phyloP scores from a whole-genome alignment of 805 yeast species.

The Yamadazyma kitorensis region DNA sequence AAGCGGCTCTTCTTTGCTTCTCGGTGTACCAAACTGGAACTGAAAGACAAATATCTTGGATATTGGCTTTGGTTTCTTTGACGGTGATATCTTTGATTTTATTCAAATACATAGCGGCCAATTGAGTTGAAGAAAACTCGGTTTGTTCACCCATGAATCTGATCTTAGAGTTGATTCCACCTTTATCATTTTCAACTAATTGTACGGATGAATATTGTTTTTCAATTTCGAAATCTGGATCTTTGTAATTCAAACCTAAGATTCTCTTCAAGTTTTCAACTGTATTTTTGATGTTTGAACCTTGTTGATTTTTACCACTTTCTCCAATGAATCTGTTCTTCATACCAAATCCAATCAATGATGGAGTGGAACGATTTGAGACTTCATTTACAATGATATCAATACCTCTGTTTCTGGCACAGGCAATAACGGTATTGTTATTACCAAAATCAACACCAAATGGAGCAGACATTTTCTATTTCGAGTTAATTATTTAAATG shows the following conservation, averaged over 20 bases:
- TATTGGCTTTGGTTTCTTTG: constrained; percentile 77
- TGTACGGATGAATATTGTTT: constrained; percentile 69
- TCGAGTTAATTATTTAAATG: too few species aligned
- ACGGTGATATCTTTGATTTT: constrained; percentile 79
- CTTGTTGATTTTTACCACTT: constrained; percentile 93
- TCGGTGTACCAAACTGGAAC: constrained; percentile 98
- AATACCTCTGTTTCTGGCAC: constrained; percentile 98
- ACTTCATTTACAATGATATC: constrained; percentile 98
- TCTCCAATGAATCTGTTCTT: constrained; percentile 94
- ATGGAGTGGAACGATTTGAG: constrained; percentile 94
- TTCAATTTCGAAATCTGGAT: constrained; percentile 78
- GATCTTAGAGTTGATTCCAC: constrained; percentile 81
- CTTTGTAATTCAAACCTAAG: constrained; percentile 69
- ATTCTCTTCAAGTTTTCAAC: constrained; percentile 93
- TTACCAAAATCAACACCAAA: constrained; percentile 98
- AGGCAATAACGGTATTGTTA: constrained; percentile 85
- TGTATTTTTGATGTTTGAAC: constrained; percentile 94
- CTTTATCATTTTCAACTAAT: constrained; percentile 66
- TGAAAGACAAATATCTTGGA: constrained; percentile 86
- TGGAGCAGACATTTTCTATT: constrained; percentile 87
- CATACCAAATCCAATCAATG: constrained; percentile 84
- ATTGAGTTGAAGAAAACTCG: constrained; percentile 83
- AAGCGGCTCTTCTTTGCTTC: constrained; percentile 91
- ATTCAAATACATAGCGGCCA: constrained; percentile 91
- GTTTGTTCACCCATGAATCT: constrained; percentile 75